Evolutionary conservation across 1,284 basidiomycete genomes (phyloP).

Genomic region (Leccinum pachyderme): DNA sequence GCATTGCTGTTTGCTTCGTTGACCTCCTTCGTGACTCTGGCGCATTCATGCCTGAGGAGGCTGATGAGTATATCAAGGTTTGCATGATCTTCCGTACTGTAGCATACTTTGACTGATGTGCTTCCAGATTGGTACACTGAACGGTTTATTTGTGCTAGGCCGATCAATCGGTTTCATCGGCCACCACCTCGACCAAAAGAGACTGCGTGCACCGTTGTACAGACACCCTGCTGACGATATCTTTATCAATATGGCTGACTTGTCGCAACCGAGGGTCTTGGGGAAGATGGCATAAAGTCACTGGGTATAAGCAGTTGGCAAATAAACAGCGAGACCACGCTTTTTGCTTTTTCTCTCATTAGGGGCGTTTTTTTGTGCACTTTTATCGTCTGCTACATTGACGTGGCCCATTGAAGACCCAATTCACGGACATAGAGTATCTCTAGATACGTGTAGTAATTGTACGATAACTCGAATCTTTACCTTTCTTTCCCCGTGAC

Average conservation of each 20-base stretch:
- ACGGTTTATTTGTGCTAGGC: constrained; percentile 96
- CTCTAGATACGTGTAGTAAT: neutral
- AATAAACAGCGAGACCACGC: constrained; percentile 5
- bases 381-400: neutral
- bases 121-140: constrained; percentile 78
- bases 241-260: constrained; percentile 84
- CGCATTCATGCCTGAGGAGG: constrained; percentile 95
- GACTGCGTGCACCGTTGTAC: constrained; percentile 89
- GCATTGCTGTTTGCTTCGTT: constrained; percentile 97
- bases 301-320: neutral
- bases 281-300: constrained; percentile 47
- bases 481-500: neutral
- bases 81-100: constrained; percentile 12
- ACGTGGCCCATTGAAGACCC: neutral
- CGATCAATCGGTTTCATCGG: constrained; percentile 98
- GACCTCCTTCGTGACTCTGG: constrained; percentile 92
- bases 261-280: constrained; percentile 74
- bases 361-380: neutral
- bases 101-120: constrained; percentile 7
- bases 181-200: constrained; percentile 94
- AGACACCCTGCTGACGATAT: constrained; percentile 87
- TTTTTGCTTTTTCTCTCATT: constrained; percentile 17
- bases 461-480: neutral
- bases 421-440: neutral
- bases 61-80: constrained; percentile 93